phyloP scores from a whole-genome alignment of 2,329 filamentous ascomycete genomes.

The Diaporthe eres region DNA sequence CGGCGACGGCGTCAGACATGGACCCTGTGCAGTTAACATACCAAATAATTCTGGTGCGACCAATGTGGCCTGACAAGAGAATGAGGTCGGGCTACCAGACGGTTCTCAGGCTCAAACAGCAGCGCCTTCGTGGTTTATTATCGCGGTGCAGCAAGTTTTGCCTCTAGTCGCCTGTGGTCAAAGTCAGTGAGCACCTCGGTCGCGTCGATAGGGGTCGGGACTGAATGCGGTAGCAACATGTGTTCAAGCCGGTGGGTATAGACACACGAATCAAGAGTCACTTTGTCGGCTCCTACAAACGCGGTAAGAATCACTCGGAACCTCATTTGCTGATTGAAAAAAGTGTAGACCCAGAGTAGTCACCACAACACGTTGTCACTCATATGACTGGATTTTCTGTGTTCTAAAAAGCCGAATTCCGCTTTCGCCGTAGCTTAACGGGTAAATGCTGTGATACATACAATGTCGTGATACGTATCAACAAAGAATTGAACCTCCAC shows the following conservation, averaged over 20 bases:
- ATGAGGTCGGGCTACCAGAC: accelerated
- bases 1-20: not conserved
- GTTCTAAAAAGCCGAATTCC: not conserved
- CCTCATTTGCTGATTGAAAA: not conserved
- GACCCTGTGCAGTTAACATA: not conserved
- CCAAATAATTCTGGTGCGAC: not conserved
- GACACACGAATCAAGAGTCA: accelerated
- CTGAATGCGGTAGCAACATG: not conserved
- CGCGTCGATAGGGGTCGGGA: not conserved
- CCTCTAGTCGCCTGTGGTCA: not conserved
- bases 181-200: not conserved
- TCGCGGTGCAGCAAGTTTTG: not conserved
- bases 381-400: not conserved
- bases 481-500: not conserved
- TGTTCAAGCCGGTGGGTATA: not conserved
- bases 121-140: not conserved
- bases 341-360: not conserved
- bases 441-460: slow-evolving; percentile 3
- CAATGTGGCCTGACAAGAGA: not conserved
- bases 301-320: not conserved
- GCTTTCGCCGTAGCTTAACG: not conserved
- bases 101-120: not conserved
- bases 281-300: not conserved
- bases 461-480: not conserved
- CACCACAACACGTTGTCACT: not conserved